Conservation (phyloP, 768 basidiomycete genomes). For the Collybia mongolica region DNA sequence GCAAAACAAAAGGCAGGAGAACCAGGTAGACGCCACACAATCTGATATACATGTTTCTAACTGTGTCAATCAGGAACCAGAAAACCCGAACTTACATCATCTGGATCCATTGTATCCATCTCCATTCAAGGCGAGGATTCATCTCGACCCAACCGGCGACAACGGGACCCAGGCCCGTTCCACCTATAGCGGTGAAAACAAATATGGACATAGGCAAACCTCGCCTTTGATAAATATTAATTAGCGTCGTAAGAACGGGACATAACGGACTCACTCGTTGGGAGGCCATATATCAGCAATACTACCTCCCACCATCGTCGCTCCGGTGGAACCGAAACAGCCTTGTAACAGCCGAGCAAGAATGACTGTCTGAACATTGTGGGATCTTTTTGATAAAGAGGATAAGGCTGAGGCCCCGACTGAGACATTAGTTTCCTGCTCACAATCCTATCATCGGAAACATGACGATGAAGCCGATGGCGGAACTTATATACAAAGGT, state of each 20-base stretch:
- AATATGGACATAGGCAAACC: conserved; percentile 81
- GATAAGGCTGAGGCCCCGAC: not conserved
- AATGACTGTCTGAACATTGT: conserved; percentile 62
- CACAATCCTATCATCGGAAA: conserved; percentile 49
- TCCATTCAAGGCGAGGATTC: conserved; percentile 58
- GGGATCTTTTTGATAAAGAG: conserved; percentile 25
- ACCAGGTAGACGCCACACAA: conserved; percentile 50
- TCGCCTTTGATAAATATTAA: conserved; percentile 44
- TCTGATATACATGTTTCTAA: conserved; percentile 39
- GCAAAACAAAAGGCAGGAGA: conserved; percentile 52
- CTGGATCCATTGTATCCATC: conserved; percentile 86
- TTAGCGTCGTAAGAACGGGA: not conserved
- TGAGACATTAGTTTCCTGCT: conserved; percentile 11
- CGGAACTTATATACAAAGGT: conserved; percentile 54
- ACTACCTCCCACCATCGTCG: conserved; percentile 75
- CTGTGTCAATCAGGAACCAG: no score
- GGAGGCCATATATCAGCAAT: conserved; percentile 69
- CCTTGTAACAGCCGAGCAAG: conserved; percentile 66
- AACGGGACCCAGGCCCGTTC: conserved; percentile 63
- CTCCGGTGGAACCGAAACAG: conserved; percentile 65
- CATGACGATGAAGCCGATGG: conserved; percentile 47
- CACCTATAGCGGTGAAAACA: conserved; percentile 55
- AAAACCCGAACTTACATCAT: conserved; percentile 46
- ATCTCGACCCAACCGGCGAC: conserved; percentile 68
- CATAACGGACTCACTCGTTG: conserved; percentile 42